Evolutionary conservation across 106 monocot genomes (phyloP).

Genomic region (Phalaenopsis aphrodite): DNA sequence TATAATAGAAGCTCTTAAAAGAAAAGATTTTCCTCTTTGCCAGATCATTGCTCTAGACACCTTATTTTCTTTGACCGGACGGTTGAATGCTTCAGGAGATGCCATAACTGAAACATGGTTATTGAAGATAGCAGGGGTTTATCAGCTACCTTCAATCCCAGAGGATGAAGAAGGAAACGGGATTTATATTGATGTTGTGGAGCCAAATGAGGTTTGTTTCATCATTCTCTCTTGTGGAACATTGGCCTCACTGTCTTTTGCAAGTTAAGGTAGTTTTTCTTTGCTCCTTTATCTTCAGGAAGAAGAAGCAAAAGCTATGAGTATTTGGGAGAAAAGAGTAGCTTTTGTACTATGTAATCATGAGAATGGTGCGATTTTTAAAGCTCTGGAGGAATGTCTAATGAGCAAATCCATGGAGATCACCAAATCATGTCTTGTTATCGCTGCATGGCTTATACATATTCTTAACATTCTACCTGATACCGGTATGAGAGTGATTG

Average conservation of each 20-base stretch:
- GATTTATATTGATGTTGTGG: neutral
- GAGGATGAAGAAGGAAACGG: conserved; percentile 19
- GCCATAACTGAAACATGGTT: conserved; percentile 38
- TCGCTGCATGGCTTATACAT: conserved; percentile 34
- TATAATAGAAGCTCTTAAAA: conserved; percentile 37
- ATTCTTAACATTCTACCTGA: conserved; percentile 42
- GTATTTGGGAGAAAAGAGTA: conserved; percentile 40
- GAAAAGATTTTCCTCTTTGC: conserved; percentile 40
- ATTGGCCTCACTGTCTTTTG: neutral
- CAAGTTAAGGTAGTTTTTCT: conserved; percentile 4
- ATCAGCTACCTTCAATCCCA: conserved; percentile 14
- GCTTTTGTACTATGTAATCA: conserved; percentile 51
- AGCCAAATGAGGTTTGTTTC: conserved; percentile 10
- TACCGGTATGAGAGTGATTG: conserved; percentile 31
- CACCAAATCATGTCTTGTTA: conserved; percentile 38
- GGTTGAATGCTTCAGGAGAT: conserved; percentile 29
- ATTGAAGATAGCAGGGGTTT: conserved; percentile 38
- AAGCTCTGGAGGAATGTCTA: conserved; percentile 44
- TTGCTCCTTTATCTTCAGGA: conserved; percentile 18
- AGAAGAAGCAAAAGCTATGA: conserved; percentile 33
- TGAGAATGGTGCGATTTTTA: conserved; percentile 49
- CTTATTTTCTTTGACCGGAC: conserved; percentile 33
- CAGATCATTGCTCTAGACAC: conserved; percentile 38
- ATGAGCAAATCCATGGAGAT: conserved; percentile 39
- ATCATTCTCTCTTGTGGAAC: neutral